Evolutionary conservation across 306 rosid species (phyloP).

Genomic region (Senna tora): DNA sequence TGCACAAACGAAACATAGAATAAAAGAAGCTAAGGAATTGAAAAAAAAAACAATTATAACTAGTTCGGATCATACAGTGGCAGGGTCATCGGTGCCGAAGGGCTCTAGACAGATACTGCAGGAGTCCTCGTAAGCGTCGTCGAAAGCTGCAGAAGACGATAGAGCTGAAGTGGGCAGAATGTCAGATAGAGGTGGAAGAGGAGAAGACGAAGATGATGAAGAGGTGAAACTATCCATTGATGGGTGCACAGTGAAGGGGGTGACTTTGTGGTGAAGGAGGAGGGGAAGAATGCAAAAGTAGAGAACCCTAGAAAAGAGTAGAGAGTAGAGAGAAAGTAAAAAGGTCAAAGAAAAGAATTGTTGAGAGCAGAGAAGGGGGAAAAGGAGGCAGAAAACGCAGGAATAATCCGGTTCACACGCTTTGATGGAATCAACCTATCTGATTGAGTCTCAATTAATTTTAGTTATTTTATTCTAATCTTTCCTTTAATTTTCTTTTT

Average conservation of each 20-base stretch:
- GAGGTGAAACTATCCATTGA: constrained; percentile 52
- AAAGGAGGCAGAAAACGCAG: constrained; percentile 47
- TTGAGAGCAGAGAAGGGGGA: constrained; percentile 23
- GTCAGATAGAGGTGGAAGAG: constrained; percentile 34
- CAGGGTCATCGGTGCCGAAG: constrained; percentile 66
- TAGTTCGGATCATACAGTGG: constrained; percentile 57
- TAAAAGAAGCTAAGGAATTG: background rate
- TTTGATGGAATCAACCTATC: constrained; percentile 58
- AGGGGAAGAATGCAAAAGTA: constrained; percentile 32
- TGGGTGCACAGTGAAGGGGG: constrained; percentile 16
- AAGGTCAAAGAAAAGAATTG: constrained; percentile 52
- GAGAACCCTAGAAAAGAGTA: constrained; percentile 52
- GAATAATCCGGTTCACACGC: constrained; percentile 71
- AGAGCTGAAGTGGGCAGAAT: constrained; percentile 41
- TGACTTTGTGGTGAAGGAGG: constrained; percentile 33
- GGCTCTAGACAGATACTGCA: constrained; percentile 91
- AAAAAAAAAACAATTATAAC: background rate
- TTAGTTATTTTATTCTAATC: background rate
- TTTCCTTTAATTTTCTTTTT: no score
- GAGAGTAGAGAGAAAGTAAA: constrained; percentile 15
- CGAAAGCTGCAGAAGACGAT: constrained; percentile 45
- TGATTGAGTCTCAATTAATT: background rate
- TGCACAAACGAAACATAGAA: constrained; percentile 11
- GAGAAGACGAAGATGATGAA: constrained; percentile 42
- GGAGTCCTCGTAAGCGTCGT: constrained; percentile 65